phyloP scores from a whole-genome alignment of 148 eudicot genomes.

The Rheum nobile region DNA sequence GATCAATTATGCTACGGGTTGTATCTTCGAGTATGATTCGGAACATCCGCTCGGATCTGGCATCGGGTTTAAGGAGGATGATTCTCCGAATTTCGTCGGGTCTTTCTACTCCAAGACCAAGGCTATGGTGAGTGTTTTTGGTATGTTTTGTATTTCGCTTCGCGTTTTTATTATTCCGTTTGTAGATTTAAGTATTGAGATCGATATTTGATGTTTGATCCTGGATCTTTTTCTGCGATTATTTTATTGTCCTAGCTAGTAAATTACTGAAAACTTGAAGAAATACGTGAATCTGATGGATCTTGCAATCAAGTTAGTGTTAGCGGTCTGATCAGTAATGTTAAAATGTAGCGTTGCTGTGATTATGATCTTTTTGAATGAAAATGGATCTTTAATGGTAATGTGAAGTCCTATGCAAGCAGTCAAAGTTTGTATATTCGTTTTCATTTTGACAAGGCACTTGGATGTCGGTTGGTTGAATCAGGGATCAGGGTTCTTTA shows the following conservation, averaged over 20 bases:
- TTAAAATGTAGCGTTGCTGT: background rate
- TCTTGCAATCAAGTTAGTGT: background rate
- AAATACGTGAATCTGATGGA: background rate
- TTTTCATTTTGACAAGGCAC: too few relatives aligned
- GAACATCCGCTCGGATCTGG: conserved; percentile 57
- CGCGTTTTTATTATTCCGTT: background rate
- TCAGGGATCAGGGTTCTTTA: background rate
- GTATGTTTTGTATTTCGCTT: background rate
- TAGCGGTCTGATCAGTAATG: background rate
- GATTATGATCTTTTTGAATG: background rate
- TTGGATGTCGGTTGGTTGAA: background rate
- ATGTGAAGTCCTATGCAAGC: background rate
- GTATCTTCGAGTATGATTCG: conserved; percentile 74
- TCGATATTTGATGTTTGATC: background rate
- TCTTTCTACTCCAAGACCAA: conserved; percentile 86
- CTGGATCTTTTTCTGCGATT: background rate
- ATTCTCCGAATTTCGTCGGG: conserved; percentile 61
- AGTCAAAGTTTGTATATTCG: background rate
- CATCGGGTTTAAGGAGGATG: conserved; percentile 72
- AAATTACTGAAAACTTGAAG: background rate
- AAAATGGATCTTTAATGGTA: background rate
- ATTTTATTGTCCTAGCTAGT: background rate
- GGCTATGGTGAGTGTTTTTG: conserved; percentile 50
- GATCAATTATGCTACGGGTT: conserved; percentile 73
- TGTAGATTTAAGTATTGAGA: background rate